These are phyloP conservation scores for Lactarius indigo DNA, from an alignment of 768 basidiomycete species.

Conservation along the genomic window DNA sequence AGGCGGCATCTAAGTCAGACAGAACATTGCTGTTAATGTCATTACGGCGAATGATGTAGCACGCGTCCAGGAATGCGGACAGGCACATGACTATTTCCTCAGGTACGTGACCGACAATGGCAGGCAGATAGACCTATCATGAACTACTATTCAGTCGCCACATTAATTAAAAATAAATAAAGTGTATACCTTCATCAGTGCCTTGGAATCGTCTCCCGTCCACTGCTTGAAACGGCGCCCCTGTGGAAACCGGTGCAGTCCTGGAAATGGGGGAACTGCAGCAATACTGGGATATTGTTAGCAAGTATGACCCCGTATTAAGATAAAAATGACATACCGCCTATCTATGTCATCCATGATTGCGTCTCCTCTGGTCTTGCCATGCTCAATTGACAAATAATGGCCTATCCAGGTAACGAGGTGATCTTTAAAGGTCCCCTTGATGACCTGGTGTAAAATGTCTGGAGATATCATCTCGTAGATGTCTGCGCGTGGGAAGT, in stretches of 20 bases:
- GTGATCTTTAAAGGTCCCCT: not conserved
- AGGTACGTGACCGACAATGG: too few relatives aligned
- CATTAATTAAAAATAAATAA: too few relatives aligned
- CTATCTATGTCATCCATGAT: slow-evolving; percentile 18
- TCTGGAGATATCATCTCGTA: not conserved
- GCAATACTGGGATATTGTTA: not conserved
- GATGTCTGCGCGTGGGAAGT: not conserved
- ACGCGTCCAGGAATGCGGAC: slow-evolving; percentile 12
- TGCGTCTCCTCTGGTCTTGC: not conserved
- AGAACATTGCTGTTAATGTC: not conserved
- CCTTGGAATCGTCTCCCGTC: slow-evolving; percentile 13
- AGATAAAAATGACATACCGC: not conserved
- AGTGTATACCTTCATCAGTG: not conserved
- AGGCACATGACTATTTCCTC: not conserved
- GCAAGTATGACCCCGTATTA: too few relatives aligned
- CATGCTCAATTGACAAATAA: not conserved
- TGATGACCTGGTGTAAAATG: not conserved
- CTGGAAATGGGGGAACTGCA: not conserved
- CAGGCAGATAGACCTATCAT: not conserved
- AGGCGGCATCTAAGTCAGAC: not conserved
- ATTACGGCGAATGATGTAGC: slow-evolving; percentile 15
- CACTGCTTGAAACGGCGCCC: slow-evolving; percentile 4
- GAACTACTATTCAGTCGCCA: too few relatives aligned
- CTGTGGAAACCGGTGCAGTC: not conserved
- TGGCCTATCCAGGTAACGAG: not conserved